Conservation (phyloP, 2,329 filamentous ascomycete genomes). For the Calonectria pseudoturangicola region DNA sequence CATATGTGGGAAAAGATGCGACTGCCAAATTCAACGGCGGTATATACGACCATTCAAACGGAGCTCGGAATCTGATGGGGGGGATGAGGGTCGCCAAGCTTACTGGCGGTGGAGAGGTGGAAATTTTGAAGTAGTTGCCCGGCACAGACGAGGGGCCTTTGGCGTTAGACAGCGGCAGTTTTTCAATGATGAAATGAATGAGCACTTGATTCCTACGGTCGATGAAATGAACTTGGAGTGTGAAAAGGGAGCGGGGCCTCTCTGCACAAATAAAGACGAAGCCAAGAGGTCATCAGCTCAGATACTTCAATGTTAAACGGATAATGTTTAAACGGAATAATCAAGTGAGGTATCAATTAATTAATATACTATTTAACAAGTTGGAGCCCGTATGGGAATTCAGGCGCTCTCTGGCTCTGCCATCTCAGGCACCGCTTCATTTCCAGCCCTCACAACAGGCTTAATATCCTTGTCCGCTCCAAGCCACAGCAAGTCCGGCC, state of each 20-base stretch:
- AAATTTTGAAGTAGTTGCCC: not conserved
- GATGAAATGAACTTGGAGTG: too few relatives aligned
- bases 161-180: too few relatives aligned
- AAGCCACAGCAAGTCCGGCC: constrained; percentile 36
- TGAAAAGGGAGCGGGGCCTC: too few relatives aligned
- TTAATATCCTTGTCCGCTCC: constrained; percentile 21
- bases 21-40: not conserved
- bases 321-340: not conserved
- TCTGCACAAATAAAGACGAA: too few relatives aligned
- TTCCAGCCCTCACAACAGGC: not conserved
- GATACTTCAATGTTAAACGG: not conserved
- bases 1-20: not conserved
- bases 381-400: not conserved
- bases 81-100: not conserved
- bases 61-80: not conserved
- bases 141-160: too few relatives aligned
- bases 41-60: not conserved
- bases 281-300: too few relatives aligned
- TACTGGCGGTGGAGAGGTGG: not conserved
- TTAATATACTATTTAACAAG: not conserved
- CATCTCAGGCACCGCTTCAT: not conserved
- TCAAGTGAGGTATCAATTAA: not conserved
- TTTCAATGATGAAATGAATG: too few relatives aligned
- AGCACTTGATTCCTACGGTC: too few relatives aligned
- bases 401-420: not conserved